These are phyloP conservation scores for Phyllachora maydis DNA, from an alignment of 2,329 filamentous ascomycete species.

Conservation along the genomic window DNA sequence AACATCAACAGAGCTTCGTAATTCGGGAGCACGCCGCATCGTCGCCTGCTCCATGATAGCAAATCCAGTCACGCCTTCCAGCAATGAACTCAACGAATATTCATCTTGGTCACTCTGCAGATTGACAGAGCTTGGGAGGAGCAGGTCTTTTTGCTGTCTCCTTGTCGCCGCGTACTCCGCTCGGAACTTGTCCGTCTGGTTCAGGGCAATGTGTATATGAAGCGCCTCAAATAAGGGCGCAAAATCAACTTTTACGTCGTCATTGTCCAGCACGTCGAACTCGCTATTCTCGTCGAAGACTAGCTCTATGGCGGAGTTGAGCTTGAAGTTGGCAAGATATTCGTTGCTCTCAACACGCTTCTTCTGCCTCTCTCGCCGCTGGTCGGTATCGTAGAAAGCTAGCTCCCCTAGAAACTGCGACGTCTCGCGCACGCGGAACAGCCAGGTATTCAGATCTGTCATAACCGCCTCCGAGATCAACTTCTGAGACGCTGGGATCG, in stretches of 20 bases:
- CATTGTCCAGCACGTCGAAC: constrained; percentile 87
- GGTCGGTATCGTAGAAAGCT: constrained; percentile 87
- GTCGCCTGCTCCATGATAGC: constrained; percentile 92
- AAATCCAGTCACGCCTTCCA: constrained; percentile 91
- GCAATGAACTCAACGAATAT: constrained; percentile 64
- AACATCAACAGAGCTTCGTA: constrained; percentile 69
- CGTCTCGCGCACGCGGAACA: constrained; percentile 85
- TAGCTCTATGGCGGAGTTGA: constrained; percentile 90
- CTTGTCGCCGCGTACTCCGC: constrained; percentile 83
- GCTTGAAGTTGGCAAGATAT: constrained; percentile 63
- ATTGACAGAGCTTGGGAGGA: constrained; percentile 58
- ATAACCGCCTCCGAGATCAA: constrained; percentile 93
- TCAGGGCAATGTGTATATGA: constrained; percentile 89
- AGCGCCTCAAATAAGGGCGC: constrained; percentile 84
- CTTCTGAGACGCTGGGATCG: constrained; percentile 79
- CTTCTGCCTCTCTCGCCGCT: constrained; percentile 64
- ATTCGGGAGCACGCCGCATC: constrained; percentile 65
- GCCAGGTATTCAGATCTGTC: constrained; percentile 90
- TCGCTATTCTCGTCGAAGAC: constrained; percentile 92
- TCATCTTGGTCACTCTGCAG: constrained; percentile 73
- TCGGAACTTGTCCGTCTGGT: constrained; percentile 79
- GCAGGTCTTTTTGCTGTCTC: constrained; percentile 74
- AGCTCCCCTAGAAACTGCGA: constrained; percentile 93
- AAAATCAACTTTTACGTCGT: constrained; percentile 88
- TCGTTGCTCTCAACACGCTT: constrained; percentile 58